These are phyloP conservation scores for Atalantia buxifolia DNA, from an alignment of 345 rosid species.

Conservation along the genomic window DNA sequence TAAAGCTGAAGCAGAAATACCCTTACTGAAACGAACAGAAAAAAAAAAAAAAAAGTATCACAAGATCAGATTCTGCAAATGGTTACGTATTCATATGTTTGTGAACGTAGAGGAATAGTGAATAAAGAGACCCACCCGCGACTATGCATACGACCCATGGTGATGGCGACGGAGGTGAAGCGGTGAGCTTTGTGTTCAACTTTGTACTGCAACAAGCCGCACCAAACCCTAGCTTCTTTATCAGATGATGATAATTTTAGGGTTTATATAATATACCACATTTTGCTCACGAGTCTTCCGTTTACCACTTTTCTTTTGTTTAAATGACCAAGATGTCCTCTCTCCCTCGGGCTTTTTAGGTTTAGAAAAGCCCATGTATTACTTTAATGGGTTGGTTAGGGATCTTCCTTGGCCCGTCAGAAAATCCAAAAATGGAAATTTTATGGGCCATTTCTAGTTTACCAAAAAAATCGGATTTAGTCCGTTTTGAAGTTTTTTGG, in stretches of 20 bases:
- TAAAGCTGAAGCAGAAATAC: constrained; percentile 55
- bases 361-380: too few relatives aligned
- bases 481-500: too few relatives aligned
- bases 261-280: not conserved
- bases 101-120: not conserved
- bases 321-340: constrained; percentile 3
- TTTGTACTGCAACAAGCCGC: constrained; percentile 12
- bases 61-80: not conserved
- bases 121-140: constrained; percentile 29
- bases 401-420: too few relatives aligned
- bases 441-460: too few relatives aligned
- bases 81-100: not conserved
- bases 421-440: too few relatives aligned
- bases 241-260: not conserved
- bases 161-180: constrained; percentile 2
- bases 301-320: not conserved
- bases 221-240: constrained; percentile 18
- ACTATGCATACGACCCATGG: constrained; percentile 68
- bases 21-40: constrained; percentile 34
- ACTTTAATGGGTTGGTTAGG: too few relatives aligned
- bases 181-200: not conserved
- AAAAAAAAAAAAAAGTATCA: not conserved
- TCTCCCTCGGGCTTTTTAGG: not conserved
- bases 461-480: too few relatives aligned
- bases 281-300: not conserved